These are phyloP conservation scores for Phallus indusiatus DNA, from an alignment of 768 basidiomycete species.

Conservation along the genomic window DNA sequence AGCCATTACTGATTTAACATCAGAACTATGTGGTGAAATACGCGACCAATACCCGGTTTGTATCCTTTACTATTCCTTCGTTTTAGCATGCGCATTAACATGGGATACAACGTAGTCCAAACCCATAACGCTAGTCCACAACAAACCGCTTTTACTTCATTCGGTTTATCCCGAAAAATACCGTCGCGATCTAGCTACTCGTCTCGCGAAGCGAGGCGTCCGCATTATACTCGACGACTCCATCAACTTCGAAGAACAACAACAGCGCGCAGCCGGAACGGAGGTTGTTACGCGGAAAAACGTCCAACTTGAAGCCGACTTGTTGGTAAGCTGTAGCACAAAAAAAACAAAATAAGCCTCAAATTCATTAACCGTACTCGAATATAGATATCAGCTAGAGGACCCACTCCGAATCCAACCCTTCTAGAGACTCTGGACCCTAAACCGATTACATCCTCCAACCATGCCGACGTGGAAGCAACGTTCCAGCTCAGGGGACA, in stretches of 20 bases:
- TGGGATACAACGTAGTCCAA: conserved; percentile 15
- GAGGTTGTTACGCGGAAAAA: conserved; percentile 11
- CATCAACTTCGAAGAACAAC: not conserved
- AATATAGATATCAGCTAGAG: conserved; percentile 11
- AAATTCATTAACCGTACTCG: too few species aligned
- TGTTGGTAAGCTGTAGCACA: conserved; percentile 8
- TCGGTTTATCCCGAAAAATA: conserved; percentile 11
- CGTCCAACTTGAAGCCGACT: conserved; percentile 10
- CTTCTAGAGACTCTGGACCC: conserved; percentile 8
- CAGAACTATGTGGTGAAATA: conserved; percentile 38
- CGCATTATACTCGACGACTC: conserved; percentile 42
- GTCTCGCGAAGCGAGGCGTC: conserved; percentile 12
- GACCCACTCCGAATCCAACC: conserved; percentile 14
- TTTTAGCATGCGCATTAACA: not conserved
- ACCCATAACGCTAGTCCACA: conserved; percentile 57
- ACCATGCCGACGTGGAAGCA: conserved; percentile 13
- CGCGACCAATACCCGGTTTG: conserved; percentile 32
- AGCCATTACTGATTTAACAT: not conserved
- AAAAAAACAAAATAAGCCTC: not conserved
- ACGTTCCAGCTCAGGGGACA: conserved; percentile 15
- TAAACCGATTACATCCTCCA: conserved; percentile 3
- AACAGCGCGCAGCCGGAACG: not conserved
- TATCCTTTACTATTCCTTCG: not conserved
- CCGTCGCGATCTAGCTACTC: conserved; percentile 5
- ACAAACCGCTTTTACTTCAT: conserved; percentile 14